These are phyloP conservation scores for Helenozyma baotianmanensis DNA, from an alignment of 805 yeast species.

Conservation along the genomic window DNA sequence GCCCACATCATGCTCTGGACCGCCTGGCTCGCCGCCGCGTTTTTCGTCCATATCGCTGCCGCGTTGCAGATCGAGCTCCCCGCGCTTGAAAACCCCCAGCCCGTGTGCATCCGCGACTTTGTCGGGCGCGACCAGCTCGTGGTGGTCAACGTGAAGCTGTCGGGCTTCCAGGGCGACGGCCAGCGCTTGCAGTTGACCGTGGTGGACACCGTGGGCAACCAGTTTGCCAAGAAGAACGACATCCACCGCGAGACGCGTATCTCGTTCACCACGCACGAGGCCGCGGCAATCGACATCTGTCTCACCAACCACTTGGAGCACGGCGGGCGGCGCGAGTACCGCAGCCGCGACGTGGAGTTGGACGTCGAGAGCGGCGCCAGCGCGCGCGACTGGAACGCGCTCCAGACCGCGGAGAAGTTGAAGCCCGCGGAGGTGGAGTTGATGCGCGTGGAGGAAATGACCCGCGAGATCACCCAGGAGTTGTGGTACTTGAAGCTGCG, in stretches of 20 bases:
- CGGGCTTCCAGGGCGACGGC: slow-evolving; percentile 82
- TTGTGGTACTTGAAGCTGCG: slow-evolving; percentile 79
- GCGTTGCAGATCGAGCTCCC: slow-evolving; percentile 52
- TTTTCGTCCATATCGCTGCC: slow-evolving; percentile 21
- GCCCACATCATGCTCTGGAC: slow-evolving; percentile 9
- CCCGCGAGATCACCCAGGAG: slow-evolving; percentile 76
- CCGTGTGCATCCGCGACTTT: slow-evolving; percentile 90
- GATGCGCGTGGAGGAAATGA: slow-evolving; percentile 79
- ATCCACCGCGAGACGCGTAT: slow-evolving; percentile 67
- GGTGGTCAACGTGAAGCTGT: slow-evolving; percentile 72
- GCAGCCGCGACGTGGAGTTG: slow-evolving; percentile 71
- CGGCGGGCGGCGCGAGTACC: slow-evolving; percentile 22
- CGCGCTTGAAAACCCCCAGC: slow-evolving; percentile 44
- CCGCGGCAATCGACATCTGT: slow-evolving; percentile 88
- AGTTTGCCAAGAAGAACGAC: slow-evolving; percentile 68
- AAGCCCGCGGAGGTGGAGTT: slow-evolving; percentile 90
- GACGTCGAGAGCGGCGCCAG: slow-evolving; percentile 94
- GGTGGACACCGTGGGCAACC: slow-evolving; percentile 79
- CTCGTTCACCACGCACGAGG: slow-evolving; percentile 80
- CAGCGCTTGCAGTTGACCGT: slow-evolving; percentile 68
- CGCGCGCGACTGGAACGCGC: slow-evolving; percentile 96
- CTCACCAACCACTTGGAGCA: slow-evolving; percentile 57
- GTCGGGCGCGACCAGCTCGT: slow-evolving; percentile 81
- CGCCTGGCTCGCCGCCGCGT: slow-evolving; percentile 13
- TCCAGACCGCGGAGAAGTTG: slow-evolving; percentile 88